These are phyloP conservation scores for Mycocentrospora acerina DNA, from an alignment of 2,329 filamentous ascomycete species.

Conservation along the genomic window DNA sequence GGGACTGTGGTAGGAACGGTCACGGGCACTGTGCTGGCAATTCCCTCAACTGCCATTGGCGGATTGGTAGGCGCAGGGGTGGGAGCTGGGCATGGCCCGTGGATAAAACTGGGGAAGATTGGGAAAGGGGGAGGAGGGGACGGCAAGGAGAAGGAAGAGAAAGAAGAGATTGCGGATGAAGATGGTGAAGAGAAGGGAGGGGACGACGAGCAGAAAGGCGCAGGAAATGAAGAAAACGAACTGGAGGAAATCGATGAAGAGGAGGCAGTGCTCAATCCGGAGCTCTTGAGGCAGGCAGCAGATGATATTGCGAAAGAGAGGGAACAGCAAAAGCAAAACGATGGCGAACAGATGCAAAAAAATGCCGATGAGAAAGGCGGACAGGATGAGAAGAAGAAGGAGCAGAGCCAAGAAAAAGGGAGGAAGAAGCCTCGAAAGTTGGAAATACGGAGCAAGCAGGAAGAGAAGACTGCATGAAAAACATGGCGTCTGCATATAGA, in stretches of 20 bases:
- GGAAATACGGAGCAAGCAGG: constrained; percentile 24
- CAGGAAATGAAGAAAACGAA: not conserved
- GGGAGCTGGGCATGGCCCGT: constrained; percentile 47
- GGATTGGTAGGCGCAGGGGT: constrained; percentile 45
- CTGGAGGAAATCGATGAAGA: constrained; percentile 21
- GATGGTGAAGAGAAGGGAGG: constrained; percentile 9
- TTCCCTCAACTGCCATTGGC: constrained; percentile 44
- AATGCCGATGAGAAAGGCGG: constrained; percentile 7
- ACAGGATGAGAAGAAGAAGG: constrained; percentile 2
- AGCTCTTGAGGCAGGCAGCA: constrained; percentile 25
- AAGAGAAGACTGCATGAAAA: constrained; percentile 1
- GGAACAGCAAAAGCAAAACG: constrained; percentile 10
- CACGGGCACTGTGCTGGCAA: constrained; percentile 42
- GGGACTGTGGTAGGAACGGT: constrained; percentile 46
- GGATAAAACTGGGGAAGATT: constrained; percentile 40
- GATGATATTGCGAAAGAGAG: constrained; percentile 21
- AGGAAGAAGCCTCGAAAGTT: constrained; percentile 2
- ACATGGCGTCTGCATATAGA: too few relatives aligned
- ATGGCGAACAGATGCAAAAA: constrained; percentile 1
- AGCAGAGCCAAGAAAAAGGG: constrained; percentile 1
- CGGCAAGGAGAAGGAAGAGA: constrained; percentile 6
- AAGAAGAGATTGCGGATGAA: constrained; percentile 6
- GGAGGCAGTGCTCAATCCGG: constrained; percentile 29
- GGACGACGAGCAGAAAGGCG: constrained; percentile 3
- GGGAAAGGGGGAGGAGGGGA: constrained; percentile 13